Evolutionary conservation across 441 rosid genomes (phyloP), one percentile per base, ranked within the genome.

Genomic region (Aleurites moluccanus): DNA sequence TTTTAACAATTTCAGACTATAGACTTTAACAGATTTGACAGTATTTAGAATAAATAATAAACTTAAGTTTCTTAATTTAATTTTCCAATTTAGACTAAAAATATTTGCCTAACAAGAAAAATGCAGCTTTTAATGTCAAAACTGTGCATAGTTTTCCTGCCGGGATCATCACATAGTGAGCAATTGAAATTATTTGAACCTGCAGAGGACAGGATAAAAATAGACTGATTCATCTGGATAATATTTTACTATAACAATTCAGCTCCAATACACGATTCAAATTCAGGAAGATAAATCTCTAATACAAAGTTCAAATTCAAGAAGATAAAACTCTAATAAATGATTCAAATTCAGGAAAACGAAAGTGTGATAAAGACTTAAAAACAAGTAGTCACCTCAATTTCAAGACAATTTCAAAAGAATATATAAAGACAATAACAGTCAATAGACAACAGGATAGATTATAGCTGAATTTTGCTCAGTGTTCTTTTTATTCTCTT

Each of bases 401-500:
- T 60, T 21, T 63, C 69, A 63, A 47, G 47, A 21, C 70, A 69
- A 67, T 8, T 15, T 1, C 20, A 73, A 77, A 47, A 42, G 23
- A 61, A 59, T 6, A 42, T 16, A 64, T 57, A 40, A 45, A 49
- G 28, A 30, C 2, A 49, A 27, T 23, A 28, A 25, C 73, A 69
- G 65, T 47, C 35, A 50, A 10, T 30, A 35, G 10, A 65, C 21
- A 65, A 52, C 20, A 64, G 10, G 27, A 14, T n/a, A 70, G 20
- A 33, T 16, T 35, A 53, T 28, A 25, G 53, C 74, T 35, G 56
- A 49, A 42, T 38, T 52, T 49, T 62, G 71, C 69, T 35, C 47
- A 23, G 35, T 30, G 61, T 47, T 42, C 25, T 21, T 18, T 74
- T 77, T 73, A 72, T 61, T 42, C 72, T 42, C 67, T 80, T 72